These are phyloP conservation scores for Collybiopsis luxurians DNA, from an alignment of 768 basidiomycete genomes.

Conservation along the genomic window DNA sequence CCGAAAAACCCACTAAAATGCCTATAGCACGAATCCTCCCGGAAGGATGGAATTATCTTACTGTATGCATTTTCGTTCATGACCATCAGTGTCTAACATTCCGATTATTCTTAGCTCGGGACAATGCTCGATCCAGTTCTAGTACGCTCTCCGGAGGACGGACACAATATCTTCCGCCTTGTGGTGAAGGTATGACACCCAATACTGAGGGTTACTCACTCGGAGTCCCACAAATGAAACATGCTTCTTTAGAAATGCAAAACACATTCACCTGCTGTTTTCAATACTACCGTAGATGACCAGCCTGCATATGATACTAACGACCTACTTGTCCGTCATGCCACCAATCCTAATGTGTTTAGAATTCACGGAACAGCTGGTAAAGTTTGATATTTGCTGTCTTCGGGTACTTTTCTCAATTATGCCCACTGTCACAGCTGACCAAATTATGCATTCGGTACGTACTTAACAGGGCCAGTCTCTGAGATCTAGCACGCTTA, in stretches of 20 bases:
- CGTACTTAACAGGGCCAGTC: too few species aligned
- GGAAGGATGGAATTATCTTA: not conserved
- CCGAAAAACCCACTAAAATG: not conserved
- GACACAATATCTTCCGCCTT: not conserved
- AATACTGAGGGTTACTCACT: not conserved
- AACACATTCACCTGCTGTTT: slow-evolving; percentile 12
- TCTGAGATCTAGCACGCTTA: too few species aligned
- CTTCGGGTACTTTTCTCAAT: slow-evolving; percentile 29
- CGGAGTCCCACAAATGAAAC: not conserved
- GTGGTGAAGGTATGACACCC: not conserved
- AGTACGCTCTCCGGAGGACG: not conserved
- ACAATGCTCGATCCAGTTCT: not conserved
- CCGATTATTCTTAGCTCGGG: not conserved
- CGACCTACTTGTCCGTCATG: too few species aligned
- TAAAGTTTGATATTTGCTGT: slow-evolving; percentile 34
- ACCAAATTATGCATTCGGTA: slow-evolving; percentile 12
- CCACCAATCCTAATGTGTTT: slow-evolving; percentile 23
- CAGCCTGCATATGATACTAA: too few species aligned
- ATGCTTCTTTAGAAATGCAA: not conserved
- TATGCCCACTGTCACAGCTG: not conserved
- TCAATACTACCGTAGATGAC: slow-evolving; percentile 29
- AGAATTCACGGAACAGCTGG: slow-evolving; percentile 33
- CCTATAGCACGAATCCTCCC: not conserved
- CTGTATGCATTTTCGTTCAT: not conserved
- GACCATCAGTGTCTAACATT: not conserved